Evolutionary conservation across 805 yeast species (phyloP), one percentile per base, ranked within the genome.

Genomic region (Zygosaccharomyces gambellarensis): DNA sequence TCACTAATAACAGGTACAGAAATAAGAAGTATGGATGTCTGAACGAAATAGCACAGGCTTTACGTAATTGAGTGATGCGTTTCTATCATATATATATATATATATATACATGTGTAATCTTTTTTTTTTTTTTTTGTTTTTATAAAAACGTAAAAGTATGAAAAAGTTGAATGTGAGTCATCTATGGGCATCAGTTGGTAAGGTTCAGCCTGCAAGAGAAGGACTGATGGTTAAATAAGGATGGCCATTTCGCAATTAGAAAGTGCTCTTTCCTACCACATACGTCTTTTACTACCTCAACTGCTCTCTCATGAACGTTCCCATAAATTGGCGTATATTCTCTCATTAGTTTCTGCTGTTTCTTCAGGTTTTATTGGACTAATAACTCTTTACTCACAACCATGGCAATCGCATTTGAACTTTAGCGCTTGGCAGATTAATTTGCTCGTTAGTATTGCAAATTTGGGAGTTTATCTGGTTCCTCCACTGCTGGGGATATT

Each of bases 331-430:
- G 82, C 92, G 12, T 85, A 85, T 58, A 48, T 65, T 8, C 71
- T 81, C 29, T 77, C 90, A 1, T 65, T 86, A 36, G 32, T 76
- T 12, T 76, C 87, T 46, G 86, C 96, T 67, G 71, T 89, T 2
- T 76, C 84, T 42, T 82, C 89, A 22, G 97, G 96, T 0, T 86
- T 95, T 3, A 85, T 92, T 45, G 75, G 88, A 51, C 75, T 90
- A 19, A 88, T 90, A 63, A 84, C 97, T 7, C 71, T 92, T 36
- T 90, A 84, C 67, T 79, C 96, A 5, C 78, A 85, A 17, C 78
- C 83, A 12, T 79, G 94, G 63, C 82, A 81, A 50, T 62, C 69
- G 10, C 64, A 71, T n/a, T 69, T 85, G 43, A 77, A 80, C 2
- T 82, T 85, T 59, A 67, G 82, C 1, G 88, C 88, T 55, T 71